A percentile compares a stretch with the other conserved stretches of the same genome.
phyloP scores from a whole-genome alignment of 176 grass and related monocot species.

The bread wheat (Triticum aestivum) region IWGSC_CS_RefSeq_v2.1 NC_057795.1:666002485-666002984 shows the following conservation, averaged over 20 bases:
- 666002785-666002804: not conserved
- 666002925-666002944: too few relatives aligned
- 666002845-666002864: not conserved
- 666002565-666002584: conserved; percentile 25
- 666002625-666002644: conserved; percentile 2
- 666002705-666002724: conserved; percentile 30
- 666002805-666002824: not conserved
- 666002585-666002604: conserved; percentile 22
- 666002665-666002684: not conserved
- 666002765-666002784: conserved; percentile 32
- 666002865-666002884: not conserved
- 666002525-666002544: too few relatives aligned
- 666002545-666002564: not conserved
- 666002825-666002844: conserved; percentile 13
- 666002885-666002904: too few relatives aligned
- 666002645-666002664: conserved; percentile 30
- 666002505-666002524: too few relatives aligned
- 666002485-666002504: too few relatives aligned
- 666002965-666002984: too few relatives aligned
- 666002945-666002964: too few relatives aligned
- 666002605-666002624: conserved; percentile 28
- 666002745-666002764: not conserved
- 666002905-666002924: not conserved
- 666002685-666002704: not conserved
- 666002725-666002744: conserved; percentile 3